Evolutionary conservation across 768 basidiomycete genomes (phyloP).

Genomic region (Stropharia rugosoannulata): DNA sequence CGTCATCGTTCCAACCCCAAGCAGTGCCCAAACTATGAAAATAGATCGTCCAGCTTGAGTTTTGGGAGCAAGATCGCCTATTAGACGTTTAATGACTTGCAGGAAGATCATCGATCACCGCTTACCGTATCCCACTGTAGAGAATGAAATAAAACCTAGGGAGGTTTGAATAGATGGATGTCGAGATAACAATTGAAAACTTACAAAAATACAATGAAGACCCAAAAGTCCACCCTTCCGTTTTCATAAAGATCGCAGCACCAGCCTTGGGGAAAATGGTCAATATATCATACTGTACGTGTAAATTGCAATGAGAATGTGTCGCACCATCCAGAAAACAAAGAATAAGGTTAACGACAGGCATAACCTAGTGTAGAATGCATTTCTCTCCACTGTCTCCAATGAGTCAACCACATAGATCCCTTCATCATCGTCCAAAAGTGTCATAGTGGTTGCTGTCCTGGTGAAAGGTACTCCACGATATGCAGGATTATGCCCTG

Average conservation of each 20-base stretch:
- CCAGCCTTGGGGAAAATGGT: constrained; percentile 45
- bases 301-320: not conserved
- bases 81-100: not conserved
- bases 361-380: constrained; percentile 53
- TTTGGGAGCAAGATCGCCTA: constrained; percentile 59
- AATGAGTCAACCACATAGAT: constrained; percentile 24
- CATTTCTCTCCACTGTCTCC: constrained; percentile 48
- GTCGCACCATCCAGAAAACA: constrained; percentile 74
- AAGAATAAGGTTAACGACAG: constrained; percentile 64
- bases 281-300: not conserved
- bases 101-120: not conserved
- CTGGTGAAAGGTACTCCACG: constrained; percentile 13
- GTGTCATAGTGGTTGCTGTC: constrained; percentile 16
- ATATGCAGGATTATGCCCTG: constrained; percentile 2
- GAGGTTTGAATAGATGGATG: not conserved
- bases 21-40: constrained; percentile 76
- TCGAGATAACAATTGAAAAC: constrained; percentile 15
- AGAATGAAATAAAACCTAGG: constrained; percentile 70
- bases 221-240: constrained; percentile 70
- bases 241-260: constrained; percentile 63
- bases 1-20: constrained; percentile 77
- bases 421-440: constrained; percentile 29
- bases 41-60: constrained; percentile 73
- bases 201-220: constrained; percentile 71
- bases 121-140: constrained; percentile 68